Evolutionary conservation across 768 basidiomycete genomes (phyloP), one percentile per base, ranked within the genome.

Genomic region (Lanmaoa rubissima): DNA sequence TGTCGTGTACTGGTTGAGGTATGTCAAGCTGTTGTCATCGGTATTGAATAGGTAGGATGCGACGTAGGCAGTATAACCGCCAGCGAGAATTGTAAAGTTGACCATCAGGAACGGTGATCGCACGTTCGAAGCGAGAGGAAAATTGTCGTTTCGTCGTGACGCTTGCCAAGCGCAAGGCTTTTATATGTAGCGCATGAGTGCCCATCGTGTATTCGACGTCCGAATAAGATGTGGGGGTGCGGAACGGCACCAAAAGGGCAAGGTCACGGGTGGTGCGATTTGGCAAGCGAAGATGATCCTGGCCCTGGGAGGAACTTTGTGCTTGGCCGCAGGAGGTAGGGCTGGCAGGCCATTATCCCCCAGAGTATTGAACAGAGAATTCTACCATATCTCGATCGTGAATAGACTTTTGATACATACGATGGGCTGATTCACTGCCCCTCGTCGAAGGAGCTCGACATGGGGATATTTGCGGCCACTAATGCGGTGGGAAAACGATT

Each of bases 51-150:
- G 64, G 68, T 87, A 88, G 0, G 83, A 80, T 3, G 82, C 83
- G 51, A 89, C 76, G 61, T 84, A 85, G 55, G 81, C 70, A 21
- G 74, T 69, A 65, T 82, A 88, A 16, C 86, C 86, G 36, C 87
- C 86, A 34, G 87, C 87, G 36, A 88, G 76, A 58, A 90, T 85
- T 4, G 77, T 85, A 65, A 85, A 82, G 53, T 82, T 78, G 61
- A 88, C 86, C 87, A 88, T 88, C 43, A 51, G 17, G 36, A 21
- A 45, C 4, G n/a, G 13, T 31, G 28, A 26, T 11, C 28, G 16
- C 24, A 44, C 16, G 28, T 43, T 48, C 4, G 19, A 31, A 35
- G 44, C 17, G 48, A 21, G 32, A 24, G 9, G 13, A 1, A 5
- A 19, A 2, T 2, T 2, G 7, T 31, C 5, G 26, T 5, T n/a